Evolutionary conservation across 1,139 yeast species (phyloP).

Genomic region (Entelexis paramagnoliae): DNA sequence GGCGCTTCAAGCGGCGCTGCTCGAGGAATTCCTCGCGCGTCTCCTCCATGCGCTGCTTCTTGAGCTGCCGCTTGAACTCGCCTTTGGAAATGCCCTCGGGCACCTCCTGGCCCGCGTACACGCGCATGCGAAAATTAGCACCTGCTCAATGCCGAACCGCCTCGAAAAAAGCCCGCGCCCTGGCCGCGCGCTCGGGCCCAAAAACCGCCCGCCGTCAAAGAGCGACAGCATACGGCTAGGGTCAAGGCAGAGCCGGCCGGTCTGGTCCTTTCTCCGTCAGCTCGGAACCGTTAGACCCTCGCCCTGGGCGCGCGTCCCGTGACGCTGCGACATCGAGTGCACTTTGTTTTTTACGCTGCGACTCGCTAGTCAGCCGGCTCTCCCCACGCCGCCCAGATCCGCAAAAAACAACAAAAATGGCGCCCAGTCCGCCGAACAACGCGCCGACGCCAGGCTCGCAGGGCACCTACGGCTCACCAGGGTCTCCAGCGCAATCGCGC

Average conservation of each 20-base stretch:
- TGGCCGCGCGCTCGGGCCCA: too few species aligned
- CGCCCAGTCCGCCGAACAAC: neutral
- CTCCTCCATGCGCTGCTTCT: constrained; percentile 51
- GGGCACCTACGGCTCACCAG: neutral
- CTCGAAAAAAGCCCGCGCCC: too few species aligned
- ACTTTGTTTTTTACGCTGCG: neutral
- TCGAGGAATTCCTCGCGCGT: constrained; percentile 47
- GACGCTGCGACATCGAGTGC: neutral
- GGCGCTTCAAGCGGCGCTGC: constrained; percentile 28
- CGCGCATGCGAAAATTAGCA: neutral
- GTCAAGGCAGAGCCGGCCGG: too few species aligned
- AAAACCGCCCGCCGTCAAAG: too few species aligned
- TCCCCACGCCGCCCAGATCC: neutral
- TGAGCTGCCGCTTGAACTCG: constrained; percentile 67
- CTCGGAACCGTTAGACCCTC: neutral
- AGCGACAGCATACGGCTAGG: too few species aligned
- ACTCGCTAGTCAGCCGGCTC: neutral
- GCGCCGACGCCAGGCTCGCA: neutral
- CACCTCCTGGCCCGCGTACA: constrained; percentile 26
- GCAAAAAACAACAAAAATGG: neutral
- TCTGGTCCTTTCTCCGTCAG: too few species aligned
- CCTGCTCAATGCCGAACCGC: too few species aligned
- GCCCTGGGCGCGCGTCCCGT: neutral
- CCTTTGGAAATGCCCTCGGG: constrained; percentile 82
- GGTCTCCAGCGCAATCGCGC: neutral